These are phyloP conservation scores for Coccinonectria pachysandricola DNA, from an alignment of 2,329 filamentous ascomycete species.

Conservation along the genomic window DNA sequence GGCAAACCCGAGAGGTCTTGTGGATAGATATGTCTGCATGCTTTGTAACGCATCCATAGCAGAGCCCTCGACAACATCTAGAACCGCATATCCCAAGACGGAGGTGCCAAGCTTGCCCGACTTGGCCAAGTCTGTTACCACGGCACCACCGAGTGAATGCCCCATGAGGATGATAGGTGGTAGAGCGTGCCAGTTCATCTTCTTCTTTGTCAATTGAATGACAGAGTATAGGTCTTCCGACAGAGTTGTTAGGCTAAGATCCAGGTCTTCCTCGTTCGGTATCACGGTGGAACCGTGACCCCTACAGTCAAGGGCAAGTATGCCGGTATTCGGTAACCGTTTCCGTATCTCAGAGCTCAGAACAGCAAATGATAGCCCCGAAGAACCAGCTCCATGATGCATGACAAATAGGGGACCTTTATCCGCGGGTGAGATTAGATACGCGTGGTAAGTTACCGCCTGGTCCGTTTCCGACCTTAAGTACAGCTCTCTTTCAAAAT, in stretches of 20 bases:
- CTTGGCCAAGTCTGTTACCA: conserved; percentile 74
- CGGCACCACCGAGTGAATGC: conserved; percentile 85
- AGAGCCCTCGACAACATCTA: conserved; percentile 93
- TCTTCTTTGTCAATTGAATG: conserved; percentile 53
- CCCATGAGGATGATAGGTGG: conserved; percentile 77
- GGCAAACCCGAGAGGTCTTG: conserved; percentile 68
- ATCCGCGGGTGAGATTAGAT: conserved; percentile 70
- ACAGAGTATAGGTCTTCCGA: conserved; percentile 62
- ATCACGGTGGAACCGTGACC: conserved; percentile 70
- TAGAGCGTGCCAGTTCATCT: conserved; percentile 62
- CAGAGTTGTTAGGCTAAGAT: conserved; percentile 65
- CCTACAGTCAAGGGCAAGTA: conserved; percentile 77
- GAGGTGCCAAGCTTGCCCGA: conserved; percentile 53
- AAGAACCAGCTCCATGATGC: conserved; percentile 92
- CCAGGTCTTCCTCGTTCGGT: conserved; percentile 30
- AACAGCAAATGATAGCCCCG: conserved; percentile 81
- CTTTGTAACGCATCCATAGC: conserved; percentile 89
- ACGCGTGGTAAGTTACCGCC: conserved; percentile 65
- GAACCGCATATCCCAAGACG: conserved; percentile 74
- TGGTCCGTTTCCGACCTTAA: conserved; percentile 40
- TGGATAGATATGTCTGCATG: conserved; percentile 87
- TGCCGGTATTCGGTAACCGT: conserved; percentile 66
- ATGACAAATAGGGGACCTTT: conserved; percentile 78
- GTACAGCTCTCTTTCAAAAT: conserved; percentile 81
- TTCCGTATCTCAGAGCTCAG: conserved; percentile 69